Evolutionary conservation across 257 asterid species (phyloP), one percentile per base, ranked within the genome.

Genomic region (Petrea volubilis): DNA sequence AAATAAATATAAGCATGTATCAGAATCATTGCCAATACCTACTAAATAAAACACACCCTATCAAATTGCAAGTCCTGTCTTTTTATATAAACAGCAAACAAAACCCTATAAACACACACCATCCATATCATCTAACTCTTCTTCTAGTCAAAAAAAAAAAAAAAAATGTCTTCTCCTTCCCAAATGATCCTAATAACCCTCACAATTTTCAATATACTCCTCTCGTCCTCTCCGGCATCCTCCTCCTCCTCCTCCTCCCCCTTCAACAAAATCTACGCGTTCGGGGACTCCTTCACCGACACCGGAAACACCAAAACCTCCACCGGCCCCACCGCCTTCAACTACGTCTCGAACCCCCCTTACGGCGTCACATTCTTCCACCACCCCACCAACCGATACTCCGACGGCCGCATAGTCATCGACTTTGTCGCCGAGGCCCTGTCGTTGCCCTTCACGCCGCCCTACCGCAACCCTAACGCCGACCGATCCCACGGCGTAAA

Each of bases 211-310:
- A 2, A 5, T 12, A 21, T 68, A 40, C 63, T 80, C 46, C 65
- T 69, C 49, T 6, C 68, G 60, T 3, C 18, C 33, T 41, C 62
- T 25, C 49, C 65, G 4, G 21, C 67, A 7, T 51, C 73, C 36
- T 65, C 29, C 62, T 29, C 29, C 62, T 29, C 61, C 40, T 9
- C 68, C 81, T 76, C 28, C 70, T 77, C 86, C 44, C 84, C 90
- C n/a, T 86, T 90, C 87, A 78, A 82, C 57, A 56, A 60, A 51
- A 72, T 88, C 1, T 90, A 85, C 67, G 92, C 97, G 41, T 90
- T 90, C 70, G 96, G 97, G 0, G 97, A 90, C 78, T 90, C 97
- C 50, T 90, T 73, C 79, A 90, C 97, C 38, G 97, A 88, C 86
- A 90, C 97, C 23, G 97, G 97, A 31, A 90, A 90, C 81, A 90